Evolutionary conservation across 805 yeast species (phyloP), one percentile per base, ranked within the genome.

Genomic region (Yarrowia keelungensis): DNA sequence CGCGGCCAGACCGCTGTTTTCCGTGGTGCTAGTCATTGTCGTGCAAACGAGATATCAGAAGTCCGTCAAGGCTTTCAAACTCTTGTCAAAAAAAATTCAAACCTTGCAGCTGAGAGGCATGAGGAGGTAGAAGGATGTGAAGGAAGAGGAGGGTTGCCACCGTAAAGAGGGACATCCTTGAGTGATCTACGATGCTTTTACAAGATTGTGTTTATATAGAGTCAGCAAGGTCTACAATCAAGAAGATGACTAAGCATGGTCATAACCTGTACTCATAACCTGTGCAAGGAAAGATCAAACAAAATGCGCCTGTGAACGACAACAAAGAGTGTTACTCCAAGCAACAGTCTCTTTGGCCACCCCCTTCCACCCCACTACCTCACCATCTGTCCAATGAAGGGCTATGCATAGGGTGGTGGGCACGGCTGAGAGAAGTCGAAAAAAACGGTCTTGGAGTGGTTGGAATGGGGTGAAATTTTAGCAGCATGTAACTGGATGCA

Each of bases 21-120:
- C 65, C 39, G 45, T 45, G 19, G 65, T 59, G 51, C 36, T 36
- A 12, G 65, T 59, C 65, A 59, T 59, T n/a, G 65, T 58, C 19
- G n/a, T 45, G 39, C 8, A 9, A 26, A 26, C 32, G 32, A 26
- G 32, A 26, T 26, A 26, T 26, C 32, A 26, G 32, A 5, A 26
- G 32, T 26, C 32, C 32, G 32, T 26, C 32, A 26, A 26, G 15
- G 15, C 15, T 46, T 22, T 9, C 15, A 51, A 51, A 51, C 56
- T 51, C 14, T 51, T 35, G 41, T 22, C 45, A 36, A 53, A 56
- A 56, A 56, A 56, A 56, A 56, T 56, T 56, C 64, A 56, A 56
- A 56, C 64, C 39, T 56, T 56, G 62, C 51, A 47, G 39, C 39
- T 38, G 12, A 12, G n/a, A 22, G 8, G 36, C 14, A 45, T 5